Conservation (phyloP, 768 basidiomycete species). For the Albatrellus ellisii region DNA sequence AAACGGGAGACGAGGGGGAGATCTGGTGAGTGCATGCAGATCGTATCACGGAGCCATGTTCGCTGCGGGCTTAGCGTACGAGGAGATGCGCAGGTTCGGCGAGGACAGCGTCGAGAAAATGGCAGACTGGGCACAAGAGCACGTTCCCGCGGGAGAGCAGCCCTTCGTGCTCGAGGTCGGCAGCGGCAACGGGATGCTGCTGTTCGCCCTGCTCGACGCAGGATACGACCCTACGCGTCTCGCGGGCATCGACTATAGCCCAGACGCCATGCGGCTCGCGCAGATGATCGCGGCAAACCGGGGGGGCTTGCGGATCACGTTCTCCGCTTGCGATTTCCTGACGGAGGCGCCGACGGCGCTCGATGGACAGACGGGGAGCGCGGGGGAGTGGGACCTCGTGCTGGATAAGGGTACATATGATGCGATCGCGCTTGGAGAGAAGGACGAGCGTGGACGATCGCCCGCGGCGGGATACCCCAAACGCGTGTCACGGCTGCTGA, state of each 20-base stretch:
- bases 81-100: conserved; percentile 52
- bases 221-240: conserved; percentile 43
- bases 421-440: conserved; percentile 62
- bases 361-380: conserved; percentile 8
- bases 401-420: conserved; percentile 87
- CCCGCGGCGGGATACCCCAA: conserved; percentile 49
- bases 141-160: conserved; percentile 34
- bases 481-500: conserved; percentile 42
- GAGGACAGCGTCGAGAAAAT: conserved; percentile 64
- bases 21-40: conserved; percentile 43
- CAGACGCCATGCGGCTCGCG: conserved; percentile 54
- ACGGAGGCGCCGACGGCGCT: conserved; percentile 31
- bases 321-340: conserved; percentile 55
- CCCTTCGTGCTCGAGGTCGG: conserved; percentile 66
- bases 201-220: conserved; percentile 56
- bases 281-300: conserved; percentile 37
- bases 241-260: conserved; percentile 67
- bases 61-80: neutral
- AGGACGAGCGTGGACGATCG: conserved; percentile 36
- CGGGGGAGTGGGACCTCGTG: conserved; percentile 52
- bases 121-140: conserved; percentile 54
- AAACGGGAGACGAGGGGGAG: conserved; percentile 73
- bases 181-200: conserved; percentile 65
- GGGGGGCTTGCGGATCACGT: conserved; percentile 30
- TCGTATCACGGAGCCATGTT: neutral